Evolutionary conservation across 768 basidiomycete genomes (phyloP), one percentile per base, ranked within the genome.

Genomic region (Clavulina sp.): DNA sequence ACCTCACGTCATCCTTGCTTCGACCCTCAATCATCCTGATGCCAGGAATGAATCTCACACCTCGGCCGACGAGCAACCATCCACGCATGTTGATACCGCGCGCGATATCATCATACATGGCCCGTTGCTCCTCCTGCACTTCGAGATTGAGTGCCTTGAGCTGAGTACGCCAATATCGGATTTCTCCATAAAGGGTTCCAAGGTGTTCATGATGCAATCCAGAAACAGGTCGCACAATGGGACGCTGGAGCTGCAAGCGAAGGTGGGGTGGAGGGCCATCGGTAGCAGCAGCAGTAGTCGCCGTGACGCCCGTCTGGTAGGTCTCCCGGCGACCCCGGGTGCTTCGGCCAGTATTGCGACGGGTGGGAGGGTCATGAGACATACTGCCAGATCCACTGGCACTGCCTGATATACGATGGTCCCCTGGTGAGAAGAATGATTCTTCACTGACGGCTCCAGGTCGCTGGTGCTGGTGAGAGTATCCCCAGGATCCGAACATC

Each of bases 1-100:
- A 89, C 50, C 80, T 66, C 32, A 89, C 76, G 61, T 87, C 84
- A 59, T 87, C 84, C 62, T 83, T 85, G 13, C 83, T 80, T 53
- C 81, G 67, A 1, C 85, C 85, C 60, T 84, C 80, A 23, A 89
- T 84, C 32, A 81, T 65, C 60, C 81, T 67, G 4, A 81, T 63
- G 2, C 77, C 76, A 29, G 76, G 76, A 26, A 87, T 61, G 57
- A 70, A 73, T 51, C 76, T 64, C 53, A 86, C 62, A 1, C 81
- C 83, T 26, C 75, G 70, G 5, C 85, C 85, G 36, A 84, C 72
- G 60, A 89, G 64, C 50, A 89, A 60, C 82, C 84, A 87, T 0
- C 85, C 85, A 58, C 79, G 80, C 54, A 82, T 73, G 43, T 72
- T 66, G 29, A 70, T 68, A 4, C 84, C 84, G 50, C 76, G 74